Evolutionary conservation across 2,329 filamentous ascomycete species (phyloP), one percentile per base, ranked within the genome.

Genomic region (Pseudogymnoascus sp.): DNA sequence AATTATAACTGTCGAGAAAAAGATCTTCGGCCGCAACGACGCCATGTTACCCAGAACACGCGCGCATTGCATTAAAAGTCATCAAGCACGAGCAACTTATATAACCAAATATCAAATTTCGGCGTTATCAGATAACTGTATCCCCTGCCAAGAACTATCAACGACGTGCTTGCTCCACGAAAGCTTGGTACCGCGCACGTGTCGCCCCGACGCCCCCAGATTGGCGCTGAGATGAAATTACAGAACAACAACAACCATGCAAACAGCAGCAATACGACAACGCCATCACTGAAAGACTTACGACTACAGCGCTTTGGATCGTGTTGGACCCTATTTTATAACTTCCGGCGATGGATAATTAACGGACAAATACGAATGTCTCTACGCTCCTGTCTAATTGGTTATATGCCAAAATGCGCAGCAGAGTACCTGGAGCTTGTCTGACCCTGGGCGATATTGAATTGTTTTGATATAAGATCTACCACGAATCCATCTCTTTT

Each of bases 401-500:
- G 49, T 55, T 33, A 18, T 5, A 55, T 33, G 28, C 33, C 49
- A 55, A 33, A 12, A 55, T 55, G 49, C 28, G 8, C 28, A 9
- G 14, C 31, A 33, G 31, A 33, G n/a, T 18, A 21, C 21, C 49
- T 2, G 5, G 28, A 33, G 49, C 28, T 33, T 55, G 49, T 31
- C 18, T 31, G 18, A 55, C 28, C 49, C 28, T 33, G n/a, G 49
- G 12, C 49, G 28, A 31, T 14, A 55, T 18, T 21, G 49, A 55
- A 18, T 55, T 55, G 28, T 55, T 55, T 55, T 55, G 49, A 55
- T 55, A 55, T 33, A 55, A 55, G 49, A 55, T 55, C 49, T 55
- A 33, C 49, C 28, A 18, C 9, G 49, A 33, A 28, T 33, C 49
- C 49, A 55, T 55, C 18, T 55, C 28, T 9, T 55, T 55, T 55